A percentile compares a stretch with the other conserved stretches of the same genome.
phyloP scores from a whole-genome alignment of 129 eudicot genomes.

The Flaveria robusta region DNA sequence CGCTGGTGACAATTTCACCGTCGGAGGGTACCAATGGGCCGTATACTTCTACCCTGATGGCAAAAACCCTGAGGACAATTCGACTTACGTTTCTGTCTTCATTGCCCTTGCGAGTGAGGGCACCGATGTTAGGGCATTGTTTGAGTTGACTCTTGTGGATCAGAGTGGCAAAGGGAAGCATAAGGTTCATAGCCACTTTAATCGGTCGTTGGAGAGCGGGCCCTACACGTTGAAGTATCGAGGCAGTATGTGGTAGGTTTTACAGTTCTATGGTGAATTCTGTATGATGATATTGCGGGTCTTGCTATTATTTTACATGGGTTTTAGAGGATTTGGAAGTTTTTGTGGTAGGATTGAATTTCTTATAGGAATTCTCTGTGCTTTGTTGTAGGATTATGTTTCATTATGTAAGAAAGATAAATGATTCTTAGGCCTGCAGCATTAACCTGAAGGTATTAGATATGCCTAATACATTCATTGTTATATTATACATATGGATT shows the following conservation, averaged over 20 bases:
- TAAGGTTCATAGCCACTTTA: constrained; percentile 86
- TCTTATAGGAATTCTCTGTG: no score
- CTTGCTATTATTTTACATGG: no score
- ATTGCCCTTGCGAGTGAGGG: constrained; percentile 90
- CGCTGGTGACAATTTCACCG: constrained; percentile 81
- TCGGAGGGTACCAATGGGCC: constrained; percentile 94
- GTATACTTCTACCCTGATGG: constrained; percentile 87
- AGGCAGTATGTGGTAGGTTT: constrained; percentile 84
- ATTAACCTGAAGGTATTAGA: no score
- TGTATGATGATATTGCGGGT: no score
- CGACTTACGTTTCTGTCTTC: constrained; percentile 76
- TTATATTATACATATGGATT: no score
- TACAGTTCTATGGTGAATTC: background rate
- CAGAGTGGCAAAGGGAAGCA: constrained; percentile 86
- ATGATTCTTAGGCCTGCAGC: no score
- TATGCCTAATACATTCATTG: no score
- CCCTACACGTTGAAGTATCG: constrained; percentile 83
- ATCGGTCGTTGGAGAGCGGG: constrained; percentile 81
- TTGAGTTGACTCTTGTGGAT: constrained; percentile 75
- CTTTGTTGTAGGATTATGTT: no score
- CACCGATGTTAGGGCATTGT: constrained; percentile 83
- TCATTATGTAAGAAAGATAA: no score
- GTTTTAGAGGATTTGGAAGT: no score
- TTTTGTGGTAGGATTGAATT: no score
- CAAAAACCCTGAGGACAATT: constrained; percentile 82